Base-by-base conservation (phyloP, 306 rosid species). In the Castanospermum australe region DNA sequence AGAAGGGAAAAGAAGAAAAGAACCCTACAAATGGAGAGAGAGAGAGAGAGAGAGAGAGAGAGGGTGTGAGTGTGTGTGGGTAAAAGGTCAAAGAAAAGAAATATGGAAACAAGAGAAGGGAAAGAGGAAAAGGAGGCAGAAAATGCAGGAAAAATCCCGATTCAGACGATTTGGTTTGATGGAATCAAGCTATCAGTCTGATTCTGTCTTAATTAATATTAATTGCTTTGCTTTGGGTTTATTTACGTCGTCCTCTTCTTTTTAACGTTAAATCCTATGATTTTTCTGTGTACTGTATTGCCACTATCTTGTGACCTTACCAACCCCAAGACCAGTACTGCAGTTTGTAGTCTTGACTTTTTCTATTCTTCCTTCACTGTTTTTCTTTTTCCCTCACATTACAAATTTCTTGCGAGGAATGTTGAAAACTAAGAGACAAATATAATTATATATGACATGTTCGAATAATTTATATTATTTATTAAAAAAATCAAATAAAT, bases 131-230 rank as follows among this genome's bases (percentile, higher is more conserved):
- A 71, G 81, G 77, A 30, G 51, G 83, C 80, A 73, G 86, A 75
- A 47, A 88, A 71, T 76, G 75, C 74, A 35, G 93, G 84, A 30
- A 65, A 22, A 84, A 68, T 22, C 91, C 91, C 98, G 91, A 79
- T 90, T 92, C 92, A 85, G 83, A 85, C 91, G 98, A 9, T 67
- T 81, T 79, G 84, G 80, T 75, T 81, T 87, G 88, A 89, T 77
- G 86, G 77, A 80, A 90, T 88, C 97, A 81, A 83, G 75, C 30
- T 3, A 38, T 17, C 74, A 73, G 59, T 74, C 66, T 35, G 38
- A 15, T 52, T 69, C 21, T 59, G 41, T 55, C 20, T 41, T 32
- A 22, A 9, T 63, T 77, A 14, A 20, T 25, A 38, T 22, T 71
- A 17, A 25, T 14, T 28, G 14, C 9, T 36, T 73, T 30, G 1